phyloP scores from a whole-genome alignment of 306 rosid genomes.

The Casuarina equisetifolia region DNA sequence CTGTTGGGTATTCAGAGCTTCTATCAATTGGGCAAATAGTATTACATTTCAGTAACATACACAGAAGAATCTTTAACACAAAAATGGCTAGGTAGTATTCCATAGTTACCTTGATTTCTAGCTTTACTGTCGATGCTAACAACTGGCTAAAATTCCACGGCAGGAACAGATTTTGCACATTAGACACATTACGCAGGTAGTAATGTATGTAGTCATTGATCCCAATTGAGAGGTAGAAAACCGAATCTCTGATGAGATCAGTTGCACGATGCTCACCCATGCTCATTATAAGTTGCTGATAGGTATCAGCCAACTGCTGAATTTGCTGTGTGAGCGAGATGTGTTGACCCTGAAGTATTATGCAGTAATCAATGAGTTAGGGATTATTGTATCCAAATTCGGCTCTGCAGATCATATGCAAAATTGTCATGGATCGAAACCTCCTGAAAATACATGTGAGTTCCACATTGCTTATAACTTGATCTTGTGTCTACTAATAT shows the following conservation, averaged over 20 bases:
- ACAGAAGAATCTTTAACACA: too few relatives aligned
- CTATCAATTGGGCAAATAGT: too few relatives aligned
- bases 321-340: constrained; percentile 74
- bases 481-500: too few relatives aligned
- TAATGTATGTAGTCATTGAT: constrained; percentile 92
- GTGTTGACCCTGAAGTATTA: constrained; percentile 71
- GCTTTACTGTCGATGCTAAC: constrained; percentile 59
- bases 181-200: constrained; percentile 67
- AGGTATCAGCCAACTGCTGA: constrained; percentile 80
- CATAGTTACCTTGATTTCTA: constrained; percentile 55
- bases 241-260: constrained; percentile 51
- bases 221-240: constrained; percentile 77
- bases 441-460: too few relatives aligned
- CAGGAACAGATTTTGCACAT: constrained; percentile 61
- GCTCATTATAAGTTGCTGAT: constrained; percentile 59
- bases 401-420: background rate
- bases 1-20: too few relatives aligned
- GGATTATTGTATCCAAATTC: background rate
- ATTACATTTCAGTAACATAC: too few relatives aligned
- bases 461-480: too few relatives aligned
- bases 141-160: constrained; percentile 83
- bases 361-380: background rate
- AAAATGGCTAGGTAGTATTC: too few relatives aligned
- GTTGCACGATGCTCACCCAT: constrained; percentile 68
- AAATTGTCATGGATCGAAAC: background rate